phyloP scores from a whole-genome alignment of 305 asterid species.

The Solanum hybrid region DNA sequence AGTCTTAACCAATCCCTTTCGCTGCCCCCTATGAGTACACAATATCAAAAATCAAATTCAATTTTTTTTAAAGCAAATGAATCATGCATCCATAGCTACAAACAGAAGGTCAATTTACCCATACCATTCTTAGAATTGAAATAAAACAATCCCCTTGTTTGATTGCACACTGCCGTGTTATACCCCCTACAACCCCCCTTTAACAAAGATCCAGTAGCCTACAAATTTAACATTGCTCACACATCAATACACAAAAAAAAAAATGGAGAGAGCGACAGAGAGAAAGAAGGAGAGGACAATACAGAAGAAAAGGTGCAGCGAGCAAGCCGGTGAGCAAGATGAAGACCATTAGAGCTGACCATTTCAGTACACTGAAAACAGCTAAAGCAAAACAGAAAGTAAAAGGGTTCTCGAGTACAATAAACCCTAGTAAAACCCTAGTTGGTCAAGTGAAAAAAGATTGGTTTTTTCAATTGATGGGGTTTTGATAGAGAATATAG shows the following conservation, averaged over 20 bases:
- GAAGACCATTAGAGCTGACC: conserved; percentile 60
- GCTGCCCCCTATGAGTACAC: conserved; percentile 13
- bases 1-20: conserved; percentile 37
- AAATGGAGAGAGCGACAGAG: neutral
- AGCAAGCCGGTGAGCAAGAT: conserved; percentile 52
- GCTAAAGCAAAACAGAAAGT: neutral
- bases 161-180: conserved; percentile 31
- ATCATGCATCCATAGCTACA: neutral
- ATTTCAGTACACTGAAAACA: conserved; percentile 21
- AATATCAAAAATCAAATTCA: neutral
- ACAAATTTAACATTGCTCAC: conserved; percentile 1
- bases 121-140: conserved; percentile 43
- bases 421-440: conserved; percentile 58
- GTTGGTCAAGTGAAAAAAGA: neutral
- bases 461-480: neutral
- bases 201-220: conserved; percentile 30
- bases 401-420: conserved; percentile 6
- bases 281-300: conserved; percentile 7
- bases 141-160: conserved; percentile 24
- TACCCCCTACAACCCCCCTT: conserved; percentile 35
- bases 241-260: neutral
- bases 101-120: neutral
- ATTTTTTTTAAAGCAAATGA: neutral
- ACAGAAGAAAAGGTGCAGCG: conserved; percentile 32
- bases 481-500: too few relatives aligned